A percentile compares a stretch with the other conserved stretches of the same genome.
Conservation (phyloP, 306 rosid species). For the Prunus campanulata region DNA sequence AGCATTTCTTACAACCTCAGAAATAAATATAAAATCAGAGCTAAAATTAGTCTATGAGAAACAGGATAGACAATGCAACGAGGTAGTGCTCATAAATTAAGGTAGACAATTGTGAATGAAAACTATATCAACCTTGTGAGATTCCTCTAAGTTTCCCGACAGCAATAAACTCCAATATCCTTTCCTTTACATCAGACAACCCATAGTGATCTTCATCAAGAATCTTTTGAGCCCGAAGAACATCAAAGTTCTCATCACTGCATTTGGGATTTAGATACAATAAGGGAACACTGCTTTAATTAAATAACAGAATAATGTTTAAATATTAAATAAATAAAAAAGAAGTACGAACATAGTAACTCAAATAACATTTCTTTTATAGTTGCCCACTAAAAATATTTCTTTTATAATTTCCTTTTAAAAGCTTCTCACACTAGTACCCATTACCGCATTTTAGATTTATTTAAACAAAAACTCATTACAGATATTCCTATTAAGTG, state of each 20-base stretch:
- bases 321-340: not conserved
- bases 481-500: not conserved
- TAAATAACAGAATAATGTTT: not conserved
- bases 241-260: constrained; percentile 97
- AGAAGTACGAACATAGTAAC: not conserved
- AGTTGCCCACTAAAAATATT: not conserved
- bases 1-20: not conserved
- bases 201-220: constrained; percentile 99
- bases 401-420: not conserved
- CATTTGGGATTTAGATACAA: constrained; percentile 20
- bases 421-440: not conserved
- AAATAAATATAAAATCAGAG: constrained; percentile 20
- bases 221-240: constrained; percentile 78
- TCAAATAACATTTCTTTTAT: not conserved
- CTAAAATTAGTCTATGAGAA: constrained; percentile 11
- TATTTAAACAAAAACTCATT: not conserved
- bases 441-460: not conserved
- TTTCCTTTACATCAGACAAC: constrained; percentile 90
- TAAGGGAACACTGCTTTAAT: not conserved
- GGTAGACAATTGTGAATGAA: not conserved
- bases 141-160: constrained; percentile 95
- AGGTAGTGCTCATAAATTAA: not conserved
- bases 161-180: constrained; percentile 96
- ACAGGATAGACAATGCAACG: constrained; percentile 8
- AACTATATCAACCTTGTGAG: constrained; percentile 72